phyloP scores from a whole-genome alignment of 371 early-diverging fungal genomes.

The Mucor piriformis region DNA sequence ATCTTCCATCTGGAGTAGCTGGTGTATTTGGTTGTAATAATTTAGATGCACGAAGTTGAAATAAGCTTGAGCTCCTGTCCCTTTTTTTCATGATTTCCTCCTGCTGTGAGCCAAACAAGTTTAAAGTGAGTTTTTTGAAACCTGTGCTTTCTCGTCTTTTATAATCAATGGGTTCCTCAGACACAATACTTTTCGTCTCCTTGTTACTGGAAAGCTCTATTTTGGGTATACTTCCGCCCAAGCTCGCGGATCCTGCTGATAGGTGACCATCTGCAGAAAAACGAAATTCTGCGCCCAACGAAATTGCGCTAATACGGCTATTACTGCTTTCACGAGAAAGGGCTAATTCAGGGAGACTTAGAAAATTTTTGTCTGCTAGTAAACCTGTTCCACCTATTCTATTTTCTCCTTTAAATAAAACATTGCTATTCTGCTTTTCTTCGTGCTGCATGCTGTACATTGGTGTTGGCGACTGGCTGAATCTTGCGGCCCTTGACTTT shows the following conservation, averaged over 20 bases:
- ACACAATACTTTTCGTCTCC: not conserved
- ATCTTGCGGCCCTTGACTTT: slow-evolving; percentile 25
- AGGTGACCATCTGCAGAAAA: slow-evolving; percentile 7
- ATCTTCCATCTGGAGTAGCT: slow-evolving; percentile 2
- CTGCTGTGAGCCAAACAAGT: slow-evolving; percentile 11
- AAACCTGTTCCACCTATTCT: not conserved
- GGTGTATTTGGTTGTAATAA: slow-evolving; percentile 20
- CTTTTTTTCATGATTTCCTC: slow-evolving; percentile 7
- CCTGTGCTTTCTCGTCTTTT: slow-evolving; percentile 15
- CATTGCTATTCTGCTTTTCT: not conserved
- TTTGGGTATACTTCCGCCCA: not conserved
- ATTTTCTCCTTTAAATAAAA: not conserved
- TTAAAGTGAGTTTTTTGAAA: slow-evolving; percentile 29
- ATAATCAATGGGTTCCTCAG: not conserved
- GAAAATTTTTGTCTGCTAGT: not conserved
- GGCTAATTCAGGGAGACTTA: slow-evolving; percentile 15
- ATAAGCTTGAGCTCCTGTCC: slow-evolving; percentile 15
- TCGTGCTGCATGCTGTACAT: slow-evolving; percentile 4
- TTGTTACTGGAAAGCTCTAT: not conserved
- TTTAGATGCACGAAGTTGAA: slow-evolving; percentile 24
- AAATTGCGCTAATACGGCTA: slow-evolving; percentile 17
- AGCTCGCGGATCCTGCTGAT: not conserved
- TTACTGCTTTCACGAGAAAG: not conserved
- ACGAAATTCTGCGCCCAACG: slow-evolving; percentile 30
- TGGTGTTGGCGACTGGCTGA: slow-evolving; percentile 31